Conservation (phyloP, 2,329 filamentous ascomycete species). For the Ceratocystis papillata region DNA sequence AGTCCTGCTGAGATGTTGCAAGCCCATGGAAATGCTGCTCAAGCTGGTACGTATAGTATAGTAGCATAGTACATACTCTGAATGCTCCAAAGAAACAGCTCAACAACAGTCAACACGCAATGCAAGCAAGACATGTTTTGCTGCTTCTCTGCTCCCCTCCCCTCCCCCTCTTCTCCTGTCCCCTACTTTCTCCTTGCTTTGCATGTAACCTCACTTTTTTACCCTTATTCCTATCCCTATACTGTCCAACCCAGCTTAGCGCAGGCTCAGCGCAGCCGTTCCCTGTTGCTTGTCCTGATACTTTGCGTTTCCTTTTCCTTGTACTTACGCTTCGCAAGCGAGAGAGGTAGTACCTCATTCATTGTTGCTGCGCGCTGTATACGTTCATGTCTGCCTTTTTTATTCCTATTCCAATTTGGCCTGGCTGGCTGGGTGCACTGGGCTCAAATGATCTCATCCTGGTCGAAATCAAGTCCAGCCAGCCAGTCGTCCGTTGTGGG, state of each 20-base stretch:
- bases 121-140: conserved; percentile 7
- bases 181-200: conserved; percentile 12
- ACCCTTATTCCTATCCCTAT: conserved; percentile 1
- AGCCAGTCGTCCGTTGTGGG: not conserved
- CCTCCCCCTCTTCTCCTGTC: not conserved
- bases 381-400: not conserved
- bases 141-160: not conserved
- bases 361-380: not conserved
- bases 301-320: conserved; percentile 2
- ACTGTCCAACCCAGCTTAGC: not conserved
- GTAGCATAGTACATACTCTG: too few species aligned
- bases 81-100: not conserved
- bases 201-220: conserved; percentile 6
- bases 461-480: not conserved
- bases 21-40: conserved; percentile 2
- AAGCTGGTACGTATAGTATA: conserved; percentile 6
- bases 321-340: conserved; percentile 7
- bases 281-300: conserved; percentile 2
- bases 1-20: not conserved
- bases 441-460: not conserved
- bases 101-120: not conserved
- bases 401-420: not conserved
- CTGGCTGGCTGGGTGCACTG: not conserved
- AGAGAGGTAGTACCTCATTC: conserved; percentile 8
- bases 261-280: not conserved